phyloP scores from a whole-genome alignment of 768 basidiomycete species.

The Kwoniella shandongensis region DNA sequence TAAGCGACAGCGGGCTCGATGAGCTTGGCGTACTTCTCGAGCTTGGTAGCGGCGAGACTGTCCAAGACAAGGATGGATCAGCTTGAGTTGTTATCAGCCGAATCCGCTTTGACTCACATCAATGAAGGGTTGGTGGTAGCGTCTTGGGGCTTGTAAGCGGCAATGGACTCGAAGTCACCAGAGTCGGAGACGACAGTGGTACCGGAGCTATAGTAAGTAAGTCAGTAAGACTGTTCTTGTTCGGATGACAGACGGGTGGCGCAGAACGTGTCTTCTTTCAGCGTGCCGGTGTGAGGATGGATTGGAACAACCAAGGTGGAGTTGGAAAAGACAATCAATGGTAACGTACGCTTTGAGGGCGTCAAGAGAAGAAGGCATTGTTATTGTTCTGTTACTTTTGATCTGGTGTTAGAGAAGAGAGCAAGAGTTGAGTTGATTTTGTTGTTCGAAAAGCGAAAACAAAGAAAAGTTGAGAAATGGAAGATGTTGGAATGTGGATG shows the following conservation, averaged over 20 bases:
- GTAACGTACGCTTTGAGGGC: conserved; percentile 46
- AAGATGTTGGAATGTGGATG: not conserved
- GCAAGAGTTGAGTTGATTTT: not conserved
- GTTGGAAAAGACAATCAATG: not conserved
- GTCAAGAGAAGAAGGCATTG: conserved; percentile 45
- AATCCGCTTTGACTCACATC: conserved; percentile 32
- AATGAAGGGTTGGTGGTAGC: conserved; percentile 97
- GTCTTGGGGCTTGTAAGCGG: conserved; percentile 97
- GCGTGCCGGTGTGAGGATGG: not conserved
- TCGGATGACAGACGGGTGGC: not conserved
- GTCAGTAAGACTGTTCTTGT: not conserved
- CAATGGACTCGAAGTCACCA: conserved; percentile 93
- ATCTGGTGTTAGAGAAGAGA: not conserved
- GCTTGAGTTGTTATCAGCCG: not conserved
- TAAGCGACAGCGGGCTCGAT: conserved; percentile 52
- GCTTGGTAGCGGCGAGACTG: conserved; percentile 88
- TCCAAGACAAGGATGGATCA: conserved; percentile 29
- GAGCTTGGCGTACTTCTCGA: conserved; percentile 73
- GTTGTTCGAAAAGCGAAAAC: conserved; percentile 1
- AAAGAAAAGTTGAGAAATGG: conserved; percentile 2
- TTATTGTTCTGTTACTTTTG: conserved; percentile 8
- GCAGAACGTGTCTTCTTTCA: too few species aligned
- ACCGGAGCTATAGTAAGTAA: conserved; percentile 60
- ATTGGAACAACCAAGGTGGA: conserved; percentile 5
- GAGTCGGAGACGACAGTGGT: conserved; percentile 97